Conservation (phyloP, 139 green algal genomes). For the Spirogloea muscicola region DNA sequence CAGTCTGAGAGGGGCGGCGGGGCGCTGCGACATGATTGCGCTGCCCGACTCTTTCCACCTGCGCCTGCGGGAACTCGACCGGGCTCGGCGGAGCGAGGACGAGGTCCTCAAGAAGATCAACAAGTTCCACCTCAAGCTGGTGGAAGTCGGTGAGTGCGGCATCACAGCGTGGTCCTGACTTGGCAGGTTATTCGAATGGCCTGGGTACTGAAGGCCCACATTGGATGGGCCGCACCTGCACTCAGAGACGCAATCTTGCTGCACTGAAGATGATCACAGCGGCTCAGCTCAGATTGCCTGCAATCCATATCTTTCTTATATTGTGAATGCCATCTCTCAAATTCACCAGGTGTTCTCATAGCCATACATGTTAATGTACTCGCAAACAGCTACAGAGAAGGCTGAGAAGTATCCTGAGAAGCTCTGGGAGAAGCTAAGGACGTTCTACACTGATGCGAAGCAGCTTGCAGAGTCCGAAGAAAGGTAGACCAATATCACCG, state of each 20-base stretch:
- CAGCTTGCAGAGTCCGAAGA: slow-evolving; percentile 40
- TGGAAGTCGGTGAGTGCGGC: slow-evolving; percentile 25
- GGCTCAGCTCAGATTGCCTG: neutral
- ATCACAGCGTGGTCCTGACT: too few species aligned
- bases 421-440: slow-evolving; percentile 42
- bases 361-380: neutral
- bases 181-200: slow-evolving; percentile 17
- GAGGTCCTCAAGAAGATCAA: slow-evolving; percentile 46
- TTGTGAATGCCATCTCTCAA: neutral
- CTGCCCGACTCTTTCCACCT: slow-evolving; percentile 3
- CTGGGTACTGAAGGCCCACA: too few species aligned
- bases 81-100: slow-evolving; percentile 31
- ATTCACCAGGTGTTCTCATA: neutral
- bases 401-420: slow-evolving; percentile 46
- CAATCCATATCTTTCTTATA: neutral
- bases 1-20: neutral
- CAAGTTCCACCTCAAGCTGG: slow-evolving; percentile 46
- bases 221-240: too few species aligned
- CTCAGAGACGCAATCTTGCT: neutral
- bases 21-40: slow-evolving; percentile 5
- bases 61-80: slow-evolving; percentile 33
- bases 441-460: slow-evolving; percentile 45
- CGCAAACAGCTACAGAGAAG: slow-evolving; percentile 31
- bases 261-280: neutral
- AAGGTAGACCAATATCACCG: too few species aligned